Conservation (phyloP, 352 stramenopile genomes). For the Blastocystis sp. region DNA sequence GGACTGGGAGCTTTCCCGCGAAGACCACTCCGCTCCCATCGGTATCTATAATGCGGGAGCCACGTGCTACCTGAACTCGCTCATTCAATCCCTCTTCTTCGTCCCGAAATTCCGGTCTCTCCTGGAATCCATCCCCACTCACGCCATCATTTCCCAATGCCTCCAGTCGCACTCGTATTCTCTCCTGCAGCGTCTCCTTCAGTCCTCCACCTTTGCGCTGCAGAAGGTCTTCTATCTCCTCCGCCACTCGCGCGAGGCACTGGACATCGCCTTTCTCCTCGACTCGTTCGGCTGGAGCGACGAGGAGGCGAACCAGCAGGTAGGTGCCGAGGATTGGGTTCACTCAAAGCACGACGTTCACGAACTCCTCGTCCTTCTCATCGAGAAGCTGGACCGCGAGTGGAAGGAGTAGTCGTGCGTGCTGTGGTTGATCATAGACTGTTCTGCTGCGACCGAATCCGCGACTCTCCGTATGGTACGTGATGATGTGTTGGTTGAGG, state of each 20-base stretch:
- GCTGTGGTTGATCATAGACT: neutral
- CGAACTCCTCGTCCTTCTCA: conserved; percentile 78
- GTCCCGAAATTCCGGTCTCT: conserved; percentile 22
- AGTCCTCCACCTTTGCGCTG: conserved; percentile 36
- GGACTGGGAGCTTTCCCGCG: conserved; percentile 23
- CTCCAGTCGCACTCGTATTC: neutral
- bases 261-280: conserved; percentile 12
- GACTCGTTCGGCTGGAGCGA: conserved; percentile 39
- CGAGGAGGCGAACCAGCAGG: conserved; percentile 39
- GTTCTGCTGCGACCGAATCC: neutral
- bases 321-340: neutral
- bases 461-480: neutral
- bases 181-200: neutral
- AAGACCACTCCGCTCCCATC: neutral
- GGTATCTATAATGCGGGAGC: conserved; percentile 45
- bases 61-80: conserved; percentile 51
- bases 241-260: neutral
- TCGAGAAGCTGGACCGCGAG: conserved; percentile 77
- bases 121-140: conserved; percentile 17
- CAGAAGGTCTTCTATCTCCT: conserved; percentile 53
- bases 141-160: neutral
- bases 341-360: conserved; percentile 25
- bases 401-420: neutral
- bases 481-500: neutral
- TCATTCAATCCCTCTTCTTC: conserved; percentile 45